Base-by-base conservation (phyloP, 2,329 filamentous ascomycete genomes). In the Shiraia bambusicola region DNA sequence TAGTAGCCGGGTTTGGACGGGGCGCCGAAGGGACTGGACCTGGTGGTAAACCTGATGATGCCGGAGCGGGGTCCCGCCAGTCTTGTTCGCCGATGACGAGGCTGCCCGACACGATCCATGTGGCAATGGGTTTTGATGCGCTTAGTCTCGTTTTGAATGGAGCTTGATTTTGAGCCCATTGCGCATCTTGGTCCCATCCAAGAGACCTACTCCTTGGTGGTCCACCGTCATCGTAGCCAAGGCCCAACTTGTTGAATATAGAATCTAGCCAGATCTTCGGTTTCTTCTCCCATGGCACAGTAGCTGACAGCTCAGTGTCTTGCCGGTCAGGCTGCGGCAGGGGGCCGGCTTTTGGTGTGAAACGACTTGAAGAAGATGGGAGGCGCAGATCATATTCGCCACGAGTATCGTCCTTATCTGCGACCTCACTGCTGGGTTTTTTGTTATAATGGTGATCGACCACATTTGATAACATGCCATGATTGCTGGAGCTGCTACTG, bases 41-140 rank as follows among this genome's bases (percentile, higher is more conserved):
- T n/a, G 61, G 54, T 8, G 68, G 47, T 25, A 58, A 61, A 22
- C 66, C 56, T 28, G 70, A 63, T 2, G 75, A 76, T 15, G 88
- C 73, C 13, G 89, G 71, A 62, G 89, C 87, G 5, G 87, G 85
- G 63, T 93, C 88, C 52, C 87, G 80, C 88, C 88, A 92, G 62
- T 93, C 88, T 52, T 93, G 86, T 10, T 90, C 82, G n/a, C 87
- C 88, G 56, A 92, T 91, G 31, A 87, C 78, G 62, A 91, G 92
- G 42, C 78, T 80, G 63, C 89, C 54, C 33, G 52, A 34, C n/a
- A 34, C 26, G n/a, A 33, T 37, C 16, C 40, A 42, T 11, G 45
- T 5, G 19, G 19, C 12, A 24, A 41, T 24, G 15, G 48, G 16
- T 34, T 45, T 41, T 16, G 44, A 30, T 13, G 29, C 37, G 16